Evolutionary conservation across 139 green algal species (phyloP), one percentile per base, ranked within the genome.

Genomic region (Asterochloris sp.): DNA sequence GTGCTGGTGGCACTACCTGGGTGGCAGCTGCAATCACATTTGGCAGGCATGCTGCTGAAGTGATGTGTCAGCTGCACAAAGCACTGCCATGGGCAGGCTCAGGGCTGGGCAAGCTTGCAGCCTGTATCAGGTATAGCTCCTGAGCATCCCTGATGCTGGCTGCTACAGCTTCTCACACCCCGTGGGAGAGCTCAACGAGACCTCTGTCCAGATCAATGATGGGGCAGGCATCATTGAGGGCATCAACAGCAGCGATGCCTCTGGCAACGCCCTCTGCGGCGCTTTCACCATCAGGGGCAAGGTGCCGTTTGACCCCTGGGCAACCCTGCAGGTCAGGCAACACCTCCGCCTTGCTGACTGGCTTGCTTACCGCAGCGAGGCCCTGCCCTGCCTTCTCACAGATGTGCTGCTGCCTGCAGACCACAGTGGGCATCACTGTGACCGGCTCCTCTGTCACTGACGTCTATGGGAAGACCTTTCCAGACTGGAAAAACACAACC

Each of bases 141-240:
- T 54, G 38, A 54, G 6, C 38, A 54, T 6, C 38, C 38, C 38
- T 54, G 38, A 54, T 6, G 38, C 29, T 62, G 26, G 12, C 21
- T 69, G 12, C 19, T 83, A 62, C 83, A 87, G 83, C 73, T 87
- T 87, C 23, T 87, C 83, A 21, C 83, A 87, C 66, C 78, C 83
- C 66, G 83, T 87, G 24, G 79, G 63, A 13, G n/a, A 27, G 23
- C 54, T 87, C 64, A 38, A 27, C 11, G 12, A 13, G 1, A 54
- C 83, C 11, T 47, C 74, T 13, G 26, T 87, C 38, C 54, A 73
- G n/a, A 73, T 82, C 73, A 87, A 87, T 29, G 74, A 84, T 63
- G 79, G 78, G n/a, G 29, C 69, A 47, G 83, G 78, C 24, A 13
- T 26, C 1, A 28, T 87, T 21, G 78, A 83, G 64, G 13, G 21